Evolutionary conservation across 2,329 filamentous ascomycete species (phyloP), one percentile per base, ranked within the genome.

Genomic region (Fonsecaea erecta): DNA sequence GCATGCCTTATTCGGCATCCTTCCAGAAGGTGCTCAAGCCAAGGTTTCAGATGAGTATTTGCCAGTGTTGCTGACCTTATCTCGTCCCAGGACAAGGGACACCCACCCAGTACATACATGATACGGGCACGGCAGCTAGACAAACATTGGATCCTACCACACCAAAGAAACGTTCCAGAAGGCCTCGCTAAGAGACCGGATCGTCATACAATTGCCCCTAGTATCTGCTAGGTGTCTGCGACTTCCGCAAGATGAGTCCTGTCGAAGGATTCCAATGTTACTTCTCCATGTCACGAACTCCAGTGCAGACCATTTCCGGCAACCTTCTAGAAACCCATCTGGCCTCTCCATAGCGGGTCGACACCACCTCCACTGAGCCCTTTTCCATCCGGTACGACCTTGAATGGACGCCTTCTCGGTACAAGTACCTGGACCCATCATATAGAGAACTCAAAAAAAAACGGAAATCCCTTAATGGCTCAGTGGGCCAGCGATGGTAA

Each of bases 161-260:
- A 52, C 30, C n/a, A 34, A n/a, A 46, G 56, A 32, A 52, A 34
- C 24, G 8, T 59, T 59, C 43, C 28, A 52, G 56, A 59, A 59
- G 43, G 8, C 1, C 21, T 48, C 43, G 43, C 43, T 48, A 35
- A 35, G 11, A 12, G 26, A 11, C 11, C 16, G 14, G 43, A 21
- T n/a, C 11, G 3, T 11, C n/a, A 28, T n/a, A 40, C 48, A 21
- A 21, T 18, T 48, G 18, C 40, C n/a, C n/a, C n/a, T n/a, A 30
- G 28, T 8, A 30, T 4, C 28, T 30, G 28, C 28, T 8, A 30
- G 28, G 3, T 30, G 11, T 24, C 43, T 48, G 43, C 43, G 18
- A 48, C n/a, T 12, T 24, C 43, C 43, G 21, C 43, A 21, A 24
- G 18, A 48, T 24, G 18, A 24, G 7, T 48, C 43, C 18, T 24